These are phyloP conservation scores for Talaromyces pinophilus DNA, from an alignment of 2,329 filamentous ascomycete genomes.

Conservation along the genomic window DNA sequence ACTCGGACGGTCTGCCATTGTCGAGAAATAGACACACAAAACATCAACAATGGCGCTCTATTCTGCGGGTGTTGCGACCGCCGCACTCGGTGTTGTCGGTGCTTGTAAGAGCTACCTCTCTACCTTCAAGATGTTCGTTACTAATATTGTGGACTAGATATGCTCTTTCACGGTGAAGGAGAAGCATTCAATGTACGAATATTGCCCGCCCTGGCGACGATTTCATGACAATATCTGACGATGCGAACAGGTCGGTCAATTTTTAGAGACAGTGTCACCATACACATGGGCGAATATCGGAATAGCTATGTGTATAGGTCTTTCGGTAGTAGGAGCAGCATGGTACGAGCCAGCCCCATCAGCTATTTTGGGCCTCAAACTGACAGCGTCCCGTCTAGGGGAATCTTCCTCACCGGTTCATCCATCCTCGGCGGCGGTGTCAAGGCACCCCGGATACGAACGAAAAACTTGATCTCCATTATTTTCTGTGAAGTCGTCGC, in stretches of 20 bases:
- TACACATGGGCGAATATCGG: slow-evolving; percentile 91
- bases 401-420: slow-evolving; percentile 97
- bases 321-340: slow-evolving; percentile 95
- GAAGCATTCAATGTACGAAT: slow-evolving; percentile 85
- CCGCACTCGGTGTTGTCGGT: slow-evolving; percentile 72
- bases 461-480: slow-evolving; percentile 99
- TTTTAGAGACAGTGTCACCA: slow-evolving; percentile 90
- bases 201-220: not conserved
- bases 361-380: not conserved
- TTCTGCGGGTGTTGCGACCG: slow-evolving; percentile 66
- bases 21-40: not conserved
- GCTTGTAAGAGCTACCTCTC: slow-evolving; percentile 62
- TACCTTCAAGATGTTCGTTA: slow-evolving; percentile 24
- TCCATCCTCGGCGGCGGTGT: slow-evolving; percentile 97
- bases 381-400: slow-evolving; percentile 59
- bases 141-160: slow-evolving; percentile 61
- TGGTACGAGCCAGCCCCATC: slow-evolving; percentile 62
- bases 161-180: slow-evolving; percentile 96
- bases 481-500: slow-evolving; percentile 99
- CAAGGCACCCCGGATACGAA: slow-evolving; percentile 93
- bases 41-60: slow-evolving; percentile 69
- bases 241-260: slow-evolving; percentile 72
- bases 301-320: slow-evolving; percentile 89
- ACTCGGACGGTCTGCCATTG: not conserved
- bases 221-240: slow-evolving; percentile 23